Evolutionary conservation across 257 asterid species (phyloP).

Genomic region (Nicotiana paniculata): DNA sequence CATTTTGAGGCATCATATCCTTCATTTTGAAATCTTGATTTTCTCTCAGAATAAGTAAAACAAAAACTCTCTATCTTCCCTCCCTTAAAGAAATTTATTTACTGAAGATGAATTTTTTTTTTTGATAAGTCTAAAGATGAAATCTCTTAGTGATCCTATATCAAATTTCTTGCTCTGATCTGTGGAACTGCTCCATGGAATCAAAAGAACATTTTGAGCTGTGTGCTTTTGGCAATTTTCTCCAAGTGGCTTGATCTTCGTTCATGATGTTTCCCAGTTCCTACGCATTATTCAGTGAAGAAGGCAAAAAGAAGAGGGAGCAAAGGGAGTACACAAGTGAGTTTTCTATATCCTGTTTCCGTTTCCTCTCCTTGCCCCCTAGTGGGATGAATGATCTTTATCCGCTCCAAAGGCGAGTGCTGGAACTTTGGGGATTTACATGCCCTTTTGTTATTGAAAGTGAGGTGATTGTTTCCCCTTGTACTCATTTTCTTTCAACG

Average conservation of each 20-base stretch:
- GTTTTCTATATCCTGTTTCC: background rate
- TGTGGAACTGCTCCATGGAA: background rate
- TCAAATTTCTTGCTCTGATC: background rate
- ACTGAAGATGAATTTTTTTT: background rate
- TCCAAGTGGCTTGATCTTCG: background rate
- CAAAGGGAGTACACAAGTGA: background rate
- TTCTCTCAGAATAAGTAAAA: background rate
- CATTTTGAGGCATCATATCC: constrained; percentile 2
- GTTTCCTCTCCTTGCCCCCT: background rate
- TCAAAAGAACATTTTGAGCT: background rate
- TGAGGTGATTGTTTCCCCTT: background rate
- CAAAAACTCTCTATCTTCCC: background rate
- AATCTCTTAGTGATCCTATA: background rate
- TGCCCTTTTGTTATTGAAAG: background rate
- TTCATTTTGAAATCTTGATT: constrained; percentile 8
- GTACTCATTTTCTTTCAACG: background rate
- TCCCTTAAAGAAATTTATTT: background rate
- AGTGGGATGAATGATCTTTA: background rate
- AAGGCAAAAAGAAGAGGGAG: background rate
- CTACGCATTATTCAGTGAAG: background rate
- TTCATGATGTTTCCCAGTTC: background rate
- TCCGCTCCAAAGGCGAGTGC: background rate
- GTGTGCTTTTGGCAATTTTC: background rate
- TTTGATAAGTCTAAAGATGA: background rate
- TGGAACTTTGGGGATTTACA: background rate